Percentiles rank a stretch among this genome's conserved stretches.
Conservation (phyloP, 371 early-diverging fungal genomes). For the Lichtheimia ramosa region DNA sequence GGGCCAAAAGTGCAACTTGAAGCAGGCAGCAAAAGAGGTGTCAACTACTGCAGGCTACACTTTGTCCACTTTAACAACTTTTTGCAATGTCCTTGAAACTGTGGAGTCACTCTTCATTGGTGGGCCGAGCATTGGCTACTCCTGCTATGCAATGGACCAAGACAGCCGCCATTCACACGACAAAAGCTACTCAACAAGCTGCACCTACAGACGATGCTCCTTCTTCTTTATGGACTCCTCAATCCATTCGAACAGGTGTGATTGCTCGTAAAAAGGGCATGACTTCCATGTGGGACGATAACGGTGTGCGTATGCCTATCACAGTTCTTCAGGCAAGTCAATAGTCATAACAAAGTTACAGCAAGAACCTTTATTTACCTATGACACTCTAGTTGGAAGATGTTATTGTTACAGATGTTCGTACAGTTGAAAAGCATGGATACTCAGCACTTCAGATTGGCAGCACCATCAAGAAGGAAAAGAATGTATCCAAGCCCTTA, state of each 20-base stretch:
- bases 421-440: constrained; percentile 63
- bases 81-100: constrained; percentile 14
- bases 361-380: not conserved
- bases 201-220: constrained; percentile 11
- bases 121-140: constrained; percentile 12
- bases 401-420: constrained; percentile 71
- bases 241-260: constrained; percentile 72
- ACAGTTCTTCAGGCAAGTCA: constrained; percentile 82
- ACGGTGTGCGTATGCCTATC: constrained; percentile 89
- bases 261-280: constrained; percentile 93
- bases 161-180: constrained; percentile 32
- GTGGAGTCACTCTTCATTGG: constrained; percentile 8
- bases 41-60: not conserved
- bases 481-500: constrained; percentile 68
- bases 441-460: constrained; percentile 82
- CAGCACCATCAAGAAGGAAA: constrained; percentile 62
- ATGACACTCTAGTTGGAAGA: constrained; percentile 58
- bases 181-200: constrained; percentile 21
- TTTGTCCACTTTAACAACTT: not conserved
- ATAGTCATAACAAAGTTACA: constrained; percentile 22
- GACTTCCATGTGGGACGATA: constrained; percentile 93
- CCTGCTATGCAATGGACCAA: constrained; percentile 6
- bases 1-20: no score
- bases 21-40: no score
- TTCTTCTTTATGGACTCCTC: constrained; percentile 34